These are phyloP conservation scores for Anastatica hierochuntica DNA, from an alignment of 345 rosid species.

Conservation along the genomic window DNA sequence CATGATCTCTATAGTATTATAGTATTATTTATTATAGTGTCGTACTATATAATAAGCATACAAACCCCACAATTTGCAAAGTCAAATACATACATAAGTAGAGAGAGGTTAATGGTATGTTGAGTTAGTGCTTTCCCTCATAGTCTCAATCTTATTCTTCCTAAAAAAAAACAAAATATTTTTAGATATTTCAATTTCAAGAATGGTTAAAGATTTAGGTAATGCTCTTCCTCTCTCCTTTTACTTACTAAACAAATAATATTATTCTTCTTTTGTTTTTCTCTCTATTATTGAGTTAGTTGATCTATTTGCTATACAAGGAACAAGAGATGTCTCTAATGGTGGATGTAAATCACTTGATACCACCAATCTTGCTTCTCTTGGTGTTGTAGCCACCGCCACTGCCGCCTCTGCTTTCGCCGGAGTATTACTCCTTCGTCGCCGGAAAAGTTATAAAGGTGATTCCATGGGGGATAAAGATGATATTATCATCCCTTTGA, in stretches of 20 bases:
- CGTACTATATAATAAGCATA: too few relatives aligned
- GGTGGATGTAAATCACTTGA: slow-evolving; percentile 8
- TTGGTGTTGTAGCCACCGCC: slow-evolving; percentile 17
- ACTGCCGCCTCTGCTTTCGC: slow-evolving; percentile 2
- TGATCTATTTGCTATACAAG: slow-evolving; percentile 19
- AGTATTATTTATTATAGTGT: too few relatives aligned
- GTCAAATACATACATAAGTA: not conserved
- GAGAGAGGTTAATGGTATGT: not conserved
- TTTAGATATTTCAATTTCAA: not conserved
- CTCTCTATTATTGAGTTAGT: slow-evolving; percentile 11
- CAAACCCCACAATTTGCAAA: too few relatives aligned
- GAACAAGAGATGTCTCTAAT: slow-evolving; percentile 11
- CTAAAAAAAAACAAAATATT: not conserved
- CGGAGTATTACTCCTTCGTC: slow-evolving; percentile 14
- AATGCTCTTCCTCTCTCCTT: slow-evolving; percentile 18
- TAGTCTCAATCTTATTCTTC: slow-evolving; percentile 7
- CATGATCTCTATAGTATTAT: too few relatives aligned
- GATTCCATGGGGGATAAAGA: slow-evolving; percentile 7
- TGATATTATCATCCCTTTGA: slow-evolving; percentile 29
- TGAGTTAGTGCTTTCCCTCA: slow-evolving; percentile 25
- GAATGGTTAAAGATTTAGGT: slow-evolving; percentile 13
- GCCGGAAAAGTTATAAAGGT: not conserved
- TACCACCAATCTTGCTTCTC: slow-evolving; percentile 7
- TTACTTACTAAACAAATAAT: not conserved
- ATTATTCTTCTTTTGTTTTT: not conserved